Percentiles rank a stretch among this genome's conserved stretches.
These are phyloP conservation scores for Diplosphaera chodatii DNA, from an alignment of 139 green algal genomes.

Conservation along the genomic window DNA sequence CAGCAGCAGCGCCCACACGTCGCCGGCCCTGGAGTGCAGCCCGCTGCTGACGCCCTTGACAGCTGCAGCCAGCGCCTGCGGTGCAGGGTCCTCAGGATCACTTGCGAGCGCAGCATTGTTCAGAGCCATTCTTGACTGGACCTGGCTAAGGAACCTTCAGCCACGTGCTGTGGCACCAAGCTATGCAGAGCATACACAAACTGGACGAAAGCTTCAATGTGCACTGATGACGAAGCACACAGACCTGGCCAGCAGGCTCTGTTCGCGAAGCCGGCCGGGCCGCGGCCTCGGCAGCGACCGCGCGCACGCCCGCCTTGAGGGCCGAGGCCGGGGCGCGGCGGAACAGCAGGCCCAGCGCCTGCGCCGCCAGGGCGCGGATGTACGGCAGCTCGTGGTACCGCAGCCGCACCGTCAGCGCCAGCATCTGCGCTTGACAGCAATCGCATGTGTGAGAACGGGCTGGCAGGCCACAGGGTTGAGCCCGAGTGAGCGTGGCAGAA, in stretches of 20 bases:
- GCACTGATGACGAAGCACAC: too few relatives aligned
- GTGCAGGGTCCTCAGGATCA: too few relatives aligned
- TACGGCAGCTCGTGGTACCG: constrained; percentile 41
- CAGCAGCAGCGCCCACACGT: constrained; percentile 51
- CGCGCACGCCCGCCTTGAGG: constrained; percentile 31
- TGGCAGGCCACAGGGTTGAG: too few relatives aligned
- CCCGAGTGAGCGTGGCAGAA: too few relatives aligned
- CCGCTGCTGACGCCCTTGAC: constrained; percentile 47
- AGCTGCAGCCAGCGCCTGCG: constrained; percentile 51
- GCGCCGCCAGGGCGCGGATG: constrained; percentile 59
- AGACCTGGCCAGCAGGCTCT: too few relatives aligned
- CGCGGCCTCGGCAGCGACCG: constrained; percentile 35
- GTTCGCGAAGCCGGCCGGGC: constrained; percentile 25
- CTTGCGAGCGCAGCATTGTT: too few relatives aligned
- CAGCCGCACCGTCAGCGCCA: constrained; percentile 33
- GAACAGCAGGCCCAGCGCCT: constrained; percentile 60
- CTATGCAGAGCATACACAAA: too few relatives aligned
- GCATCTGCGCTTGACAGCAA: not conserved
- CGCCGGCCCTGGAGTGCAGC: constrained; percentile 54
- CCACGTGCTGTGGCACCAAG: too few relatives aligned
- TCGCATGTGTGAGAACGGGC: too few relatives aligned
- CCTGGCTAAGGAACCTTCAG: too few relatives aligned
- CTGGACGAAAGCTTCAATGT: too few relatives aligned
- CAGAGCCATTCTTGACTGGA: too few relatives aligned
- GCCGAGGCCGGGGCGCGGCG: constrained; percentile 22